Evolutionary conservation across 1,139 yeast genomes (phyloP).

Genomic region (Eremothecium coryli): DNA sequence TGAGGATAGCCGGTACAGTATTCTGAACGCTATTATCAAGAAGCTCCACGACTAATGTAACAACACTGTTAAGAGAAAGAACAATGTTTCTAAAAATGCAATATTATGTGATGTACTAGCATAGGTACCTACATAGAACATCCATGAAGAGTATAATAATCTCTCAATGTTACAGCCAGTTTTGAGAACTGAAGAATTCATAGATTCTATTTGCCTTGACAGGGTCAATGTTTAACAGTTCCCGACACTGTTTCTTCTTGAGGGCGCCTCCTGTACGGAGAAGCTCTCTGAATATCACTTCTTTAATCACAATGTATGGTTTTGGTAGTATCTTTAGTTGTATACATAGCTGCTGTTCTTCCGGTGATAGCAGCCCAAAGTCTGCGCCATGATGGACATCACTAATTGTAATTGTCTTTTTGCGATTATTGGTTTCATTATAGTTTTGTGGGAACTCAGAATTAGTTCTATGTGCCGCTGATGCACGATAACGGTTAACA

Average conservation of each 20-base stretch:
- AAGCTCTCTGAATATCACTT: slow-evolving; percentile 81
- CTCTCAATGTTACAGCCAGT: slow-evolving; percentile 46
- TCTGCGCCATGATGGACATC: slow-evolving; percentile 84
- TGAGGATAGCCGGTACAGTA: slow-evolving; percentile 28
- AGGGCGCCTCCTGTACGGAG: slow-evolving; percentile 74
- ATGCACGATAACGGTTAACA: slow-evolving; percentile 22
- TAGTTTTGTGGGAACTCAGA: slow-evolving; percentile 24
- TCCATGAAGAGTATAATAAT: neutral
- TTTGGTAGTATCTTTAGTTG: slow-evolving; percentile 81
- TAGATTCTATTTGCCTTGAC: slow-evolving; percentile 78
- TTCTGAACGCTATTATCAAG: slow-evolving; percentile 31
- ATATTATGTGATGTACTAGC: neutral
- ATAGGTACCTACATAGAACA: slow-evolving; percentile 1
- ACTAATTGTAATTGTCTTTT: slow-evolving; percentile 31
- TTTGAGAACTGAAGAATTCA: slow-evolving; percentile 86
- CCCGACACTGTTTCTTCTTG: slow-evolving; percentile 77
- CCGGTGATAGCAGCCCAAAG: slow-evolving; percentile 68
- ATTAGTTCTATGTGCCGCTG: slow-evolving; percentile 21
- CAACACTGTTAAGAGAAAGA: slow-evolving; percentile 15
- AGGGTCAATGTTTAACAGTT: slow-evolving; percentile 73
- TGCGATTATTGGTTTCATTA: slow-evolving; percentile 32
- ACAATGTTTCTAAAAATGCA: neutral
- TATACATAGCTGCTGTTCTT: slow-evolving; percentile 79
- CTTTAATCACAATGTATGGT: slow-evolving; percentile 88
- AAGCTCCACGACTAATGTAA: too few species aligned